A percentile compares a stretch with the other conserved stretches of the same genome.
Evolutionary conservation across 2,329 filamentous ascomycete genomes (phyloP).

Genomic region (Hysterium pulicare): DNA sequence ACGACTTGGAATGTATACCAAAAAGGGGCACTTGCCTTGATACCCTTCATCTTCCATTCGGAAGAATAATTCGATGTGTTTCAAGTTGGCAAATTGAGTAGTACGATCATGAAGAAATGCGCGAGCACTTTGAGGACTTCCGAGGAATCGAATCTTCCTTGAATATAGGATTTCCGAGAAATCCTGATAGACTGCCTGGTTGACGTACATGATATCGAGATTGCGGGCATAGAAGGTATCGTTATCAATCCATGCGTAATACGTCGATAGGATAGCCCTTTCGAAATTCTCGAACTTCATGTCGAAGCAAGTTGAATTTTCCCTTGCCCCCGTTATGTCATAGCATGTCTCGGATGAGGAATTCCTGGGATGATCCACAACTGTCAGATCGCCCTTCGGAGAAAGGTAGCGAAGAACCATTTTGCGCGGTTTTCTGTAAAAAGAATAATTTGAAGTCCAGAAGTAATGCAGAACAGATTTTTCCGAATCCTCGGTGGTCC

Average conservation of each 20-base stretch:
- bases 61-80: background rate
- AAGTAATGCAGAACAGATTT: background rate
- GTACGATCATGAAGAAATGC: background rate
- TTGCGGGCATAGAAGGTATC: background rate
- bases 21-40: too few species aligned
- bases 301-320: background rate
- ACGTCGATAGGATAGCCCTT: too few species aligned
- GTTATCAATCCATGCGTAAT: background rate
- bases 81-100: background rate
- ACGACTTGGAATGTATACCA: background rate
- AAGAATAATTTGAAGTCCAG: background rate
- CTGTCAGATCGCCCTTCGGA: background rate
- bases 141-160: background rate
- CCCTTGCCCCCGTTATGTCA: background rate
- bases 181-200: background rate
- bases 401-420: background rate
- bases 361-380: background rate
- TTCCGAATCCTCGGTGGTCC: too few species aligned
- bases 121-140: background rate
- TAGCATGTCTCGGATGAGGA: too few species aligned
- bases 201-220: background rate
- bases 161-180: background rate
- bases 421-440: background rate
- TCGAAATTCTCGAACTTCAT: background rate
- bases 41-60: background rate